phyloP scores from a whole-genome alignment of 306 rosid genomes.

The Acacia crassicarpa region DNA sequence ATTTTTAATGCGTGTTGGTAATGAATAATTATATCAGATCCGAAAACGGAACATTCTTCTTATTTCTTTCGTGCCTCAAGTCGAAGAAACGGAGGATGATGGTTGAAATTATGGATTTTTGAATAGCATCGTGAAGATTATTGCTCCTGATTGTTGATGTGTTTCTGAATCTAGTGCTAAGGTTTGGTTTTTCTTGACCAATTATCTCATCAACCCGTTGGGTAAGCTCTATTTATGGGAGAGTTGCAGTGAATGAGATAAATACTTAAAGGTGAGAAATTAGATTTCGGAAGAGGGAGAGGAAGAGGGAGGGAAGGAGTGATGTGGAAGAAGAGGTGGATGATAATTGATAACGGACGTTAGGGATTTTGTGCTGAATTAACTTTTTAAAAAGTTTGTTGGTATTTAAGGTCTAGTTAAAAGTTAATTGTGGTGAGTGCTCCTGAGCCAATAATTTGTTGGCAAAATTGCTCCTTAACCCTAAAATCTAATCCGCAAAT shows the following conservation, averaged over 20 bases:
- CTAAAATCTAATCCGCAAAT: too few species aligned
- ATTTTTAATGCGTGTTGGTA: neutral
- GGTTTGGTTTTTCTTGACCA: constrained; percentile 13
- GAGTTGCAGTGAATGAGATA: constrained; percentile 21
- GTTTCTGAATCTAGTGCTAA: constrained; percentile 24
- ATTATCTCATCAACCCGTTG: constrained; percentile 3
- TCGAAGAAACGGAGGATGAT: constrained; percentile 11
- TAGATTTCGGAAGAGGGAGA: too few species aligned
- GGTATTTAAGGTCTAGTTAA: too few species aligned
- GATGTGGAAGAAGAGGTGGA: too few species aligned
- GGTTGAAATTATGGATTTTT: constrained; percentile 25
- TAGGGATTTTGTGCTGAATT: too few species aligned
- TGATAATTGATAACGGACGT: too few species aligned
- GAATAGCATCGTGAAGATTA: constrained; percentile 19
- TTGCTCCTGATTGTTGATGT: constrained; percentile 14
- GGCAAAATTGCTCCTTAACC: too few species aligned
- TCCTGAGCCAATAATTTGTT: too few species aligned
- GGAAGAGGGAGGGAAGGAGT: too few species aligned
- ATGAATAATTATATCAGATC: constrained; percentile 9
- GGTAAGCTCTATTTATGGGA: constrained; percentile 4
- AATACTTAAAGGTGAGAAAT: too few species aligned
- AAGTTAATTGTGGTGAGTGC: too few species aligned
- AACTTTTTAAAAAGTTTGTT: too few species aligned
- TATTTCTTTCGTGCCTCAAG: neutral
- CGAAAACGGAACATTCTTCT: constrained; percentile 32